A percentile compares a stretch with the other conserved stretches of the same genome.
These are phyloP conservation scores for Pythium utonaiense DNA, from an alignment of 352 stramenopile species.

Conservation along the genomic window DNA sequence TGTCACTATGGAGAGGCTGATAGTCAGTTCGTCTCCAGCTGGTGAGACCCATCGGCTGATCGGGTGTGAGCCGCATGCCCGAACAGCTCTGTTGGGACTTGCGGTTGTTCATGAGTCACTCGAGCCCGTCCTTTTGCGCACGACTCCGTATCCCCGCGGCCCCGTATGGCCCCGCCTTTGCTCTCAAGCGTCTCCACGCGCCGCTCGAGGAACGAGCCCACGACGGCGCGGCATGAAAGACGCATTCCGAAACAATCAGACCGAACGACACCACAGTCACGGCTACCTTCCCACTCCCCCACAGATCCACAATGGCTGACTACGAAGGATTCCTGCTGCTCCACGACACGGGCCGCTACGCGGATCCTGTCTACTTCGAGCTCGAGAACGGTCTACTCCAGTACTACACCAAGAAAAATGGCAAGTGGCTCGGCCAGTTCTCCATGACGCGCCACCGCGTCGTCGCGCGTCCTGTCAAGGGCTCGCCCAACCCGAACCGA, in stretches of 20 bases:
- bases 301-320: conserved; percentile 50
- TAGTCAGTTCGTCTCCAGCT: conserved; percentile 11
- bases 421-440: conserved; percentile 65
- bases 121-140: not conserved
- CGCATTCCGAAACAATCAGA: not conserved
- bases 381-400: conserved; percentile 63
- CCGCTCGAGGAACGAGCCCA: not conserved
- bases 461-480: conserved; percentile 38
- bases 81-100: not conserved
- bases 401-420: conserved; percentile 74
- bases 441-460: conserved; percentile 73
- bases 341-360: conserved; percentile 42
- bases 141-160: not conserved
- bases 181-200: not conserved
- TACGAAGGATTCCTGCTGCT: conserved; percentile 80
- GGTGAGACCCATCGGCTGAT: not conserved
- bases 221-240: not conserved
- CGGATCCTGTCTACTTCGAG: conserved; percentile 77
- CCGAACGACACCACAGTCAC: not conserved
- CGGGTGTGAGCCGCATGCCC: not conserved
- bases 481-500: conserved; percentile 46
- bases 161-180: not conserved
- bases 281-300: not conserved
- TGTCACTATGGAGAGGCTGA: conserved; percentile 10
- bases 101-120: conserved; percentile 2